phyloP scores from a whole-genome alignment of 2,329 filamentous ascomycete species.

The Phialophora verrucosa region DNA sequence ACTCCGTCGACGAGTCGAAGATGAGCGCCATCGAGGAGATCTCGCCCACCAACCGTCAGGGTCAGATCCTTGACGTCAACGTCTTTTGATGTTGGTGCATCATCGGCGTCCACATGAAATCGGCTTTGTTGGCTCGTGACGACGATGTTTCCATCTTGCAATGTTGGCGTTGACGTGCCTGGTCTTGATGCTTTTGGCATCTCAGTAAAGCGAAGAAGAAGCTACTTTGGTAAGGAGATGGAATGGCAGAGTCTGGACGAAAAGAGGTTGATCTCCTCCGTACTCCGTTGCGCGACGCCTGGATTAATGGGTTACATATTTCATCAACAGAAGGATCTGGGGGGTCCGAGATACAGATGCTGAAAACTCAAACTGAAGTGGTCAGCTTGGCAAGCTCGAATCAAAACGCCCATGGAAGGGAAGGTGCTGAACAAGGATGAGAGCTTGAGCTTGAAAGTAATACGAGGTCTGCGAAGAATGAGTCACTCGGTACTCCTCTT shows the following conservation, averaged over 20 bases:
- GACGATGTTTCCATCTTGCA: conserved; percentile 32
- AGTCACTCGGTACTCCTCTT: conserved; percentile 7
- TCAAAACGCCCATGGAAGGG: not conserved
- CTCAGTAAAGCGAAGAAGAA: not conserved
- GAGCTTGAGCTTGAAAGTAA: not conserved
- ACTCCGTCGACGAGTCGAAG: conserved; percentile 73
- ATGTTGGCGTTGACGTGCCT: conserved; percentile 17
- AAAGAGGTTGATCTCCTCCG: not conserved
- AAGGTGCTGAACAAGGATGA: not conserved
- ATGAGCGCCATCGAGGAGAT: conserved; percentile 73
- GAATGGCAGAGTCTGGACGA: not conserved
- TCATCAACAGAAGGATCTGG: not conserved
- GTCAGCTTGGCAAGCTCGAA: not conserved
- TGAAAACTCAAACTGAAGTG: not conserved
- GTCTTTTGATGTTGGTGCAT: conserved; percentile 37
- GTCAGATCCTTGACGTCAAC: conserved; percentile 38
- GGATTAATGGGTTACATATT: not conserved
- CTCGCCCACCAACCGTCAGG: conserved; percentile 45
- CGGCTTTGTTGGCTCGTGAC: conserved; percentile 39
- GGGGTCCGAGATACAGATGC: not conserved
- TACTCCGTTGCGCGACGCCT: not conserved
- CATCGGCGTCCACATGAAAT: conserved; percentile 35
- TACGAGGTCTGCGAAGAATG: not conserved
- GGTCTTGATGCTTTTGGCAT: conserved; percentile 26
- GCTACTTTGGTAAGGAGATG: not conserved